Conservation (phyloP, 768 basidiomycete genomes). For the Calocybe cyanea region DNA sequence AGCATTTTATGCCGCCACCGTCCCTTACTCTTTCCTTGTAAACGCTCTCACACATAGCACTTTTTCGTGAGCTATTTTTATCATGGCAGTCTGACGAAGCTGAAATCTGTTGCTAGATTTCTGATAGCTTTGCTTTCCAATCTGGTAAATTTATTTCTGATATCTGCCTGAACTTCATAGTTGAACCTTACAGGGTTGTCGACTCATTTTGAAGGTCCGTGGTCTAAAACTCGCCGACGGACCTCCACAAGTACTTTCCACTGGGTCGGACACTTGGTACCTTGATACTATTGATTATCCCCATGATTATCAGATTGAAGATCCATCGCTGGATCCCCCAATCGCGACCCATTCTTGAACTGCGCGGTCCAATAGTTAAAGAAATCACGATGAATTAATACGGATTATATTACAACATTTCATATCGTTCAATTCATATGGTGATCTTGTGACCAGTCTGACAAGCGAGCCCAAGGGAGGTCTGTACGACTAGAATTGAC, state of each 20-base stretch:
- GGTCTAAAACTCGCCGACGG: neutral
- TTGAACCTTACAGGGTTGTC: slow-evolving; percentile 4
- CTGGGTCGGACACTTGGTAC: slow-evolving; percentile 4
- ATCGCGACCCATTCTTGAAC: no score
- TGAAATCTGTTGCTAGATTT: slow-evolving; percentile 2
- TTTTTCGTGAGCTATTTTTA: slow-evolving; percentile 5
- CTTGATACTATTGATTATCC: slow-evolving; percentile 10
- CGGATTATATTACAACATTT: no score
- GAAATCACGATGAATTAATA: no score
- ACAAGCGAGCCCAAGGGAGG: no score
- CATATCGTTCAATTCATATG: no score
- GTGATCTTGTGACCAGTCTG: no score
- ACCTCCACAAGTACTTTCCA: neutral
- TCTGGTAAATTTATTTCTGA: slow-evolving; percentile 1
- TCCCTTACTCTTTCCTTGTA: slow-evolving; percentile 9
- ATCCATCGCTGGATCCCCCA: no score
- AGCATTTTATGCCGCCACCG: slow-evolving; percentile 8
- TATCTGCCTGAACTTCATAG: neutral
- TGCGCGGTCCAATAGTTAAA: no score
- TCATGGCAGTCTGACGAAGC: neutral
- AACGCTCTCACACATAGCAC: slow-evolving; percentile 8
- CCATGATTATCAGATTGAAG: neutral
- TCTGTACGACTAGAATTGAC: no score
- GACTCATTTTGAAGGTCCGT: slow-evolving; percentile 3
- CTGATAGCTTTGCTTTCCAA: slow-evolving; percentile 10